Evolutionary conservation across 2,329 filamentous ascomycete genomes (phyloP).

Genomic region (Cephalotrichum gorgonifer): DNA sequence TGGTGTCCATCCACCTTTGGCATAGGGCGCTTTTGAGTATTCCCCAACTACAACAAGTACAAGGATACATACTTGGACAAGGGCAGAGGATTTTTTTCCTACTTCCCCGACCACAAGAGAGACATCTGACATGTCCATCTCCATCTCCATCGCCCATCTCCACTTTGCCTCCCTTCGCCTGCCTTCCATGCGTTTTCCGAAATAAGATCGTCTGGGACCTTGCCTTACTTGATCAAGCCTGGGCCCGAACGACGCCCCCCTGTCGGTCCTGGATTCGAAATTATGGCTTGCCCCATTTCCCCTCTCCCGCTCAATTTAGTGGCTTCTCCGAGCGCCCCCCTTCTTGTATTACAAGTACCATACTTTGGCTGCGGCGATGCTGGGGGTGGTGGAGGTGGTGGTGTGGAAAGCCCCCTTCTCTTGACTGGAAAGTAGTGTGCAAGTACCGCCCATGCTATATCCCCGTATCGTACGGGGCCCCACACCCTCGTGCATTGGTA

Average conservation of each 20-base stretch:
- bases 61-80: too few relatives aligned
- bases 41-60: too few relatives aligned
- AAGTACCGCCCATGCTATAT: background rate
- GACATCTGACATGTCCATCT: too few relatives aligned
- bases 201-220: too few relatives aligned
- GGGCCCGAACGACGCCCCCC: background rate
- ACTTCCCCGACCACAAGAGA: too few relatives aligned
- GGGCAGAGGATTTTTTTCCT: too few relatives aligned
- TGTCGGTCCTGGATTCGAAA: background rate
- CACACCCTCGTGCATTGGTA: background rate
- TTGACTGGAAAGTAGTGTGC: background rate
- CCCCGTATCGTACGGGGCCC: background rate
- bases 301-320: background rate
- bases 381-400: background rate
- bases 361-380: background rate
- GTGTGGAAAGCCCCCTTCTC: background rate
- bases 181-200: too few relatives aligned
- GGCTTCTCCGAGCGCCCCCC: background rate
- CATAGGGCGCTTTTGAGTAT: too few relatives aligned
- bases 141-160: too few relatives aligned
- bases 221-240: background rate
- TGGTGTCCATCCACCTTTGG: too few relatives aligned
- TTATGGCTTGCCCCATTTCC: background rate
- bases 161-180: background rate
- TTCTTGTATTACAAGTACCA: background rate